Evolutionary conservation across 257 asterid species (phyloP).

Genomic region (Gentiana dahurica): DNA sequence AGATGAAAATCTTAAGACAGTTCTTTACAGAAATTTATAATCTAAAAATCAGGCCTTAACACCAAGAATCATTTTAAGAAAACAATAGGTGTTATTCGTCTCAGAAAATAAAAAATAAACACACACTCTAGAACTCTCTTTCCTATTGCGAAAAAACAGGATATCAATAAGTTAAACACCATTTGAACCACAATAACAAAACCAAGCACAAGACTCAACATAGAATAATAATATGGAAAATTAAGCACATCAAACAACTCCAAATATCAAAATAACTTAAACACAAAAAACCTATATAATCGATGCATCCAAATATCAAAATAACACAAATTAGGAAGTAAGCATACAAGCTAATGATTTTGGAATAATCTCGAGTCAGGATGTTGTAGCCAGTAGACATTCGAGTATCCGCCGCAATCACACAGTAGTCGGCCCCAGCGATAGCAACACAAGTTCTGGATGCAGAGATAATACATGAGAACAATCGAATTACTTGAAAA

Average conservation of each 20-base stretch:
- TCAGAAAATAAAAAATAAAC: too few species aligned
- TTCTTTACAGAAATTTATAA: too few species aligned
- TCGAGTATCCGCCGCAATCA: conserved; percentile 82
- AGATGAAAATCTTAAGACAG: too few species aligned
- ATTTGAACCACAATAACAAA: background rate
- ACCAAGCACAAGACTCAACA: background rate
- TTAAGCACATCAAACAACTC: background rate
- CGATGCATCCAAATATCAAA: background rate
- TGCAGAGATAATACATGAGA: background rate
- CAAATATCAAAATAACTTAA: background rate
- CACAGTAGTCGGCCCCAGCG: conserved; percentile 89
- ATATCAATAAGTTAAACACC: background rate
- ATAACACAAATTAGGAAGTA: background rate
- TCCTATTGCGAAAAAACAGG: too few species aligned
- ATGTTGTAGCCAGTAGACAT: conserved; percentile 57
- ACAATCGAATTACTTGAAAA: background rate
- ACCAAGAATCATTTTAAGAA: too few species aligned
- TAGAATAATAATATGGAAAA: too few species aligned
- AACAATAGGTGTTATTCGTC: too few species aligned
- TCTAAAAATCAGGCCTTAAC: too few species aligned
- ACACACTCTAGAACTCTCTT: too few species aligned
- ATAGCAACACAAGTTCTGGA: conserved; percentile 76
- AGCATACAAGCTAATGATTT: conserved; percentile 50
- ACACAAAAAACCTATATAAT: background rate
- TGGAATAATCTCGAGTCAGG: conserved; percentile 84